Conservation (phyloP, 108 stramenopile species). For the Pseudonitzschia delicatissima region DNA sequence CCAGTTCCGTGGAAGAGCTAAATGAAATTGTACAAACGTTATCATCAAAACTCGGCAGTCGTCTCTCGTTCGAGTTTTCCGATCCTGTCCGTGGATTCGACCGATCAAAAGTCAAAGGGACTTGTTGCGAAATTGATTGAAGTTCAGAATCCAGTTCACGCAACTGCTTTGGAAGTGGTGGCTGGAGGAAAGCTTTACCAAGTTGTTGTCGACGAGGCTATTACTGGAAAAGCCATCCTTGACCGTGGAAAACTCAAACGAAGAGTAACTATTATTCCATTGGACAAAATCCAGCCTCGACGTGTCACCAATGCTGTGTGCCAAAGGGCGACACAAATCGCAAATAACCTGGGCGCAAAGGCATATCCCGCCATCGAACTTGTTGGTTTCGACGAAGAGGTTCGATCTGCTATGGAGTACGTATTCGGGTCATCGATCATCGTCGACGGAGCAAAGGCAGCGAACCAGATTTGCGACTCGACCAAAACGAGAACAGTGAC, state of each 20-base stretch:
- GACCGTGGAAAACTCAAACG: conserved; percentile 88
- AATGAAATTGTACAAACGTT: conserved; percentile 72
- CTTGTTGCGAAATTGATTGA: conserved; percentile 88
- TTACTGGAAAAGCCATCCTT: conserved; percentile 94
- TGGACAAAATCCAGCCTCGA: conserved; percentile 87
- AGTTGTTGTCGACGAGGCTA: conserved; percentile 96
- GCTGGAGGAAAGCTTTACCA: conserved; percentile 94
- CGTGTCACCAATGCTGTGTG: conserved; percentile 47
- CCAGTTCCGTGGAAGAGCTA: conserved; percentile 47
- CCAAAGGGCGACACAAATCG: conserved; percentile 63
- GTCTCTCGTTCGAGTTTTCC: conserved; percentile 89
- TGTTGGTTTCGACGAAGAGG: conserved; percentile 95
- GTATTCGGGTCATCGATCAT: conserved; percentile 94
- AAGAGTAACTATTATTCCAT: conserved; percentile 96
- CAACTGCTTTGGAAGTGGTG: conserved; percentile 96
- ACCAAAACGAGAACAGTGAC: conserved; percentile 93
- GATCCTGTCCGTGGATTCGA: conserved; percentile 94
- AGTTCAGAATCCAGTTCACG: conserved; percentile 69
- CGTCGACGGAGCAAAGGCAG: conserved; percentile 87
- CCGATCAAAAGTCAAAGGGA: conserved; percentile 91
- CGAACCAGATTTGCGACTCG: conserved; percentile 89
- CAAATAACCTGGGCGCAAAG: conserved; percentile 61
- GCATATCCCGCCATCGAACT: conserved; percentile 91
- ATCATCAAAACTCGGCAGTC: conserved; percentile 77
- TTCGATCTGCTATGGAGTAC: conserved; percentile 91